Evolutionary conservation across 1,139 yeast genomes (phyloP), one percentile per base, ranked within the genome.

Genomic region (Geotrichum citri-aurantii): DNA sequence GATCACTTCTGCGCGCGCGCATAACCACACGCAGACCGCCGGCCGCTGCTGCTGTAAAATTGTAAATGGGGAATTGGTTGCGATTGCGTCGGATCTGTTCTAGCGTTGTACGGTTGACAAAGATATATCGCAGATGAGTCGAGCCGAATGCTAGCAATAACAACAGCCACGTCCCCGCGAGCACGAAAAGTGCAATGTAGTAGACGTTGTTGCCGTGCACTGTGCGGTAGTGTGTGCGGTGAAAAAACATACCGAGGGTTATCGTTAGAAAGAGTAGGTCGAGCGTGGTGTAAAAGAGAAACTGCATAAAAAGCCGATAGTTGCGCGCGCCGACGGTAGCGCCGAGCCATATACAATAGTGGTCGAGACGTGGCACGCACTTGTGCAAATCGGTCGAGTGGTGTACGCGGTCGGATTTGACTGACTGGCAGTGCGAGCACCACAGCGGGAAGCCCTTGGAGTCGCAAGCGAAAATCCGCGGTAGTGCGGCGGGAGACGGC

Each of bases 271-370:
- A 53, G 3, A 24, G 10, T 3, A 53, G 21, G 6, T 29, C 17
- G 19, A 53, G n/a, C n/a, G 14, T 6, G 3, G 23, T 24, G 17
- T 53, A 53, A 29, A 19, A 19, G 12, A 47, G 29, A 11, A 47
- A 47, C n/a, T 27, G 27, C 12, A 47, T 24, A 24, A 47, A 47
- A n/a, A 47, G 81, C 71, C 88, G 86, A 66, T 86, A 86, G 71
- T 92, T 91, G 50, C 76, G 76, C 69, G 79, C 86, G 0, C 99
- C 99, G 62, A 93, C 82, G 65, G 97, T 89, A 4, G 81, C 77
- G 6, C 93, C 84, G 64, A 93, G 86, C 97, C 97, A 92, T 0
- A 96, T 96, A 70, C 99, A 93, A 73, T 88, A 96, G 69, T 93
- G 99, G 72, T 76, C 79, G 77, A 76, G 74, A 48, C 66, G 65